A percentile compares a stretch with the other conserved stretches of the same genome.
These are phyloP conservation scores for Coemansia sp. DNA, from an alignment of 192 early-diverging fungal species.

Conservation along the genomic window DNA sequence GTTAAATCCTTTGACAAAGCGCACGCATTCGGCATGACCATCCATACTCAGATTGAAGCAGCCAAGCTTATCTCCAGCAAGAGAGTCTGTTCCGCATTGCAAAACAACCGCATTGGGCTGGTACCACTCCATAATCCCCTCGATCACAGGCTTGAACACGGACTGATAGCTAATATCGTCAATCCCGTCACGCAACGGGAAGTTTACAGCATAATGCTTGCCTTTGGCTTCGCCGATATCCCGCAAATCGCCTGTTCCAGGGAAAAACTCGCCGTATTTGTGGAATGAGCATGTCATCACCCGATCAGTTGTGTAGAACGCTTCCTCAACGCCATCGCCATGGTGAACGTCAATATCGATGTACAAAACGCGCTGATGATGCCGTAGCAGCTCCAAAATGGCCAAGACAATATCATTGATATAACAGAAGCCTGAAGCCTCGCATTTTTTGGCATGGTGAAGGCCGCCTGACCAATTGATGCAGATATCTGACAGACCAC, in stretches of 20 bases:
- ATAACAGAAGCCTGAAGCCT: slow-evolving; percentile 97
- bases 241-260: slow-evolving; percentile 93
- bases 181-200: slow-evolving; percentile 91
- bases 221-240: slow-evolving; percentile 91
- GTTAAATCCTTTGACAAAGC: slow-evolving; percentile 87
- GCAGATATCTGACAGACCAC: slow-evolving; percentile 85
- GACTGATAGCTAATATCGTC: slow-evolving; percentile 88
- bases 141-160: slow-evolving; percentile 84
- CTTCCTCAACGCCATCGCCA: slow-evolving; percentile 98
- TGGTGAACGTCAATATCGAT: slow-evolving; percentile 99
- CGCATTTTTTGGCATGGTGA: slow-evolving; percentile 96
- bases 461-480: slow-evolving; percentile 97
- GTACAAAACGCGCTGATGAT: slow-evolving; percentile 89
- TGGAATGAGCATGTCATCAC: slow-evolving; percentile 99
- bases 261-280: slow-evolving; percentile 98
- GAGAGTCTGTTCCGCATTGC: slow-evolving; percentile 95
- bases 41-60: slow-evolving; percentile 92
- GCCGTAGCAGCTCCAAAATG: slow-evolving; percentile 84
- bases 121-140: slow-evolving; percentile 89
- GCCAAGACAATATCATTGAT: slow-evolving; percentile 97
- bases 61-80: slow-evolving; percentile 90
- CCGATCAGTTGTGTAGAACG: slow-evolving; percentile 98
- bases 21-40: slow-evolving; percentile 92
- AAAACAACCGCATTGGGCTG: slow-evolving; percentile 87
- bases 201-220: slow-evolving; percentile 91